Conservation (phyloP, 495 filamentous ascomycete species). For the Penicillium argentinense region DNA sequence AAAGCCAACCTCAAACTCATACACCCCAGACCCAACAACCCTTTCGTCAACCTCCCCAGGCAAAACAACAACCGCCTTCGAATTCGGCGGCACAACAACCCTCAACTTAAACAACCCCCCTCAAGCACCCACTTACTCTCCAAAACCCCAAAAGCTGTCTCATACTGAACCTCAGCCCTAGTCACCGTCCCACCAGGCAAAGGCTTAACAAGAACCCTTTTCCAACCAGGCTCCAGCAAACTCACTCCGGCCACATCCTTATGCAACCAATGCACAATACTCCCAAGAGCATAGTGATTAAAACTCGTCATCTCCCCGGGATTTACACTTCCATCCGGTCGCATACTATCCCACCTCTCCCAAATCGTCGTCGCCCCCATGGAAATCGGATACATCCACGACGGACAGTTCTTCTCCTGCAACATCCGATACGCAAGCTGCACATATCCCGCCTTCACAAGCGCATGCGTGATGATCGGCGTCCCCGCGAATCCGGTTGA, state of each 20-base stretch:
- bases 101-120: conserved; percentile 17
- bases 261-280: conserved; percentile 37
- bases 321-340: conserved; percentile 50
- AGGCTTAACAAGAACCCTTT: conserved; percentile 21
- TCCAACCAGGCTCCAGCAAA: conserved; percentile 27
- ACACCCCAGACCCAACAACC: conserved; percentile 24
- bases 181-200: conserved; percentile 27
- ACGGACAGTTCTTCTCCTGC: conserved; percentile 38
- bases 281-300: conserved; percentile 52
- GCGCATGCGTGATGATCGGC: conserved; percentile 44
- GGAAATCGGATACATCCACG: conserved; percentile 52
- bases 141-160: conserved; percentile 28
- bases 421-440: conserved; percentile 38
- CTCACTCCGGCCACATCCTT: conserved; percentile 23
- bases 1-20: conserved; percentile 8
- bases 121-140: conserved; percentile 24
- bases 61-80: conserved; percentile 20
- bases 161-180: conserved; percentile 22
- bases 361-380: conserved; percentile 55
- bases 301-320: conserved; percentile 56
- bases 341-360: conserved; percentile 58
- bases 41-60: conserved; percentile 12
- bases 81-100: conserved; percentile 32
- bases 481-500: conserved; percentile 57
- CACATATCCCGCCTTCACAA: conserved; percentile 35